Evolutionary conservation across 2,329 filamentous ascomycete species (phyloP), one percentile per base, ranked within the genome.

Genomic region (Penicillium olsonii): DNA sequence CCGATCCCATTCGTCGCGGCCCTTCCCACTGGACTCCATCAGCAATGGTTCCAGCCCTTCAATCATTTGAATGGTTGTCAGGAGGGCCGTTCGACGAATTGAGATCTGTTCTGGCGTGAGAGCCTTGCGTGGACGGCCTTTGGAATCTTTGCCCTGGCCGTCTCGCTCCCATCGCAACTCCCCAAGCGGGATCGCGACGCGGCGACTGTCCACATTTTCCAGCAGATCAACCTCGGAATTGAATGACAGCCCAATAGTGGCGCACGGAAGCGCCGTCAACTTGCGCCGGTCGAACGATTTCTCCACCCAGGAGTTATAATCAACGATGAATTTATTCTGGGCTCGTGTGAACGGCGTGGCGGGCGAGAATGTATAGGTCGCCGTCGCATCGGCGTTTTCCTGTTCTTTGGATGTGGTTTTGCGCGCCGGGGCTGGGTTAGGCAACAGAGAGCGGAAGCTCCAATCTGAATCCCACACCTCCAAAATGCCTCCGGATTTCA

Each of bases 391-490:
- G 1, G 87, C 87, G 29, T 81, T 78, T 37, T 83, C 78, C 57
- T 83, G 78, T 50, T 89, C 84, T 40, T 84, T 81, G 33, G 84
- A 78, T 15, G 83, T 79, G 38, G 76, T 75, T 19, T 79, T 74
- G 57, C 79, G 71, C 45, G 81, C 75, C 12, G 80, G 80, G 2
- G 85, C 84, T 2, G 88, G 84, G 66, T 94, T 89, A 2, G 90
- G 89, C 42, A 90, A 79, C 22, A 97, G 78, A 68, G 91, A 92
- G 59, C 92, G 87, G 56, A 96, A 84, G 11, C 87, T 82, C 65
- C 91, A 84, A 70, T 96, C 92, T 5, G 87, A 87, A 57, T 96
- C 92, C 92, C 92, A 96, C 14, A 95, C 79, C 67, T 96, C 92
- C 20, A 96, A 65, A 2, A 84, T 83, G 4, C 92, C 92, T 14